Percentiles rank a stretch among this genome's conserved stretches.
Evolutionary conservation across 495 filamentous ascomycete genomes (phyloP).

Genomic region (Talaromyces liani): DNA sequence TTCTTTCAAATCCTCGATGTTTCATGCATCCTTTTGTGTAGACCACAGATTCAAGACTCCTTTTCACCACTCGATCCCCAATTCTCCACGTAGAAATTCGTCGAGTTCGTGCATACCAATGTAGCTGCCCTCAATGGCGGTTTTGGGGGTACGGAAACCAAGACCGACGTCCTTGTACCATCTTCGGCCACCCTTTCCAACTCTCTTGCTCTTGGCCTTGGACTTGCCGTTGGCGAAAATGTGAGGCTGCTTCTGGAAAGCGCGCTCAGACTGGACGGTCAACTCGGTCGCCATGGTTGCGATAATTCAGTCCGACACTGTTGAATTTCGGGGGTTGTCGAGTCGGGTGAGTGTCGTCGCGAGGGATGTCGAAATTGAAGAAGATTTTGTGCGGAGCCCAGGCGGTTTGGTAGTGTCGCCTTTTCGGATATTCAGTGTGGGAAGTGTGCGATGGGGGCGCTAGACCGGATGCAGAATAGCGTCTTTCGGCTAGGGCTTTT

Average conservation of each 20-base stretch:
- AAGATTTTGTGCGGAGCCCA: slow-evolving; percentile 26
- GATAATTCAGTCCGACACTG: slow-evolving; percentile 40
- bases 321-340: slow-evolving; percentile 28
- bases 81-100: not conserved
- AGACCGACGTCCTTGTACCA: slow-evolving; percentile 99
- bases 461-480: slow-evolving; percentile 27
- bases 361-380: slow-evolving; percentile 29
- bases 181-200: slow-evolving; percentile 81
- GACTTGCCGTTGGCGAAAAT: slow-evolving; percentile 95
- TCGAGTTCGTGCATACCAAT: slow-evolving; percentile 70
- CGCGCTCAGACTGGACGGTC: slow-evolving; percentile 95
- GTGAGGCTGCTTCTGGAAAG: slow-evolving; percentile 99
- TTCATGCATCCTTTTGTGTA: slow-evolving; percentile 9
- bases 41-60: slow-evolving; percentile 16
- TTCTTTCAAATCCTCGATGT: not conserved
- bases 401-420: not conserved
- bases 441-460: slow-evolving; percentile 29
- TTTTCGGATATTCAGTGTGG: slow-evolving; percentile 28
- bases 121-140: slow-evolving; percentile 95
- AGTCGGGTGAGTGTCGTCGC: slow-evolving; percentile 16
- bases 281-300: slow-evolving; percentile 96
- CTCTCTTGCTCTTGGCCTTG: slow-evolving; percentile 76
- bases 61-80: not conserved
- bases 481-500: slow-evolving; percentile 36
- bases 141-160: slow-evolving; percentile 96